phyloP scores from a whole-genome alignment of 2,329 filamentous ascomycete species.

The Colletotrichum paranaense region DNA sequence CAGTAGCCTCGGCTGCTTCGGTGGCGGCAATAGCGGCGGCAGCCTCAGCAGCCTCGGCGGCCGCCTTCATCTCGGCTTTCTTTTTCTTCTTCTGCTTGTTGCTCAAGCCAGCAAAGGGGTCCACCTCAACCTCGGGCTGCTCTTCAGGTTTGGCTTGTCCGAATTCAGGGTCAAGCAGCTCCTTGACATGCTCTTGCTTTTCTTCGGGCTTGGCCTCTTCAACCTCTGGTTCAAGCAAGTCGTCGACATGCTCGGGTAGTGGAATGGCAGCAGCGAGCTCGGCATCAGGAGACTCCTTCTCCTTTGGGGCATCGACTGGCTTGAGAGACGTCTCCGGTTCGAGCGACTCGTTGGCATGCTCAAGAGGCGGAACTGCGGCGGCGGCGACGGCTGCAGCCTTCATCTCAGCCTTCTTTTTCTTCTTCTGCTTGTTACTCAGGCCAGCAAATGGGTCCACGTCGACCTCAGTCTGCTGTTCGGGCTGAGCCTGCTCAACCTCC shows the following conservation, averaged over 20 bases:
- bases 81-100: neutral
- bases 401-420: neutral
- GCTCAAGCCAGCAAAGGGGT: conserved; percentile 7
- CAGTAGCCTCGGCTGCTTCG: no score
- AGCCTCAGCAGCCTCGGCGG: neutral
- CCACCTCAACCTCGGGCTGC: conserved; percentile 36
- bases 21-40: no score
- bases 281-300: neutral
- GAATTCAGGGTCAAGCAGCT: no score
- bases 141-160: neutral
- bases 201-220: neutral
- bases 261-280: neutral
- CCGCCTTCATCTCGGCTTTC: neutral
- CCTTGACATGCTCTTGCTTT: no score
- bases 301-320: neutral
- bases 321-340: neutral
- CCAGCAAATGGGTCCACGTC: conserved; percentile 34
- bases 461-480: conserved; percentile 16
- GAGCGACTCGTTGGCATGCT: neutral
- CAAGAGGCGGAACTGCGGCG: no score
- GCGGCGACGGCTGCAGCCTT: neutral
- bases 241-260: neutral
- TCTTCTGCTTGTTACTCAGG: neutral
- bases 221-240: neutral
- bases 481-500: neutral